Evolutionary conservation across 192 early-diverging fungal genomes (phyloP).

Genomic region (Mortierella hygrophila): DNA sequence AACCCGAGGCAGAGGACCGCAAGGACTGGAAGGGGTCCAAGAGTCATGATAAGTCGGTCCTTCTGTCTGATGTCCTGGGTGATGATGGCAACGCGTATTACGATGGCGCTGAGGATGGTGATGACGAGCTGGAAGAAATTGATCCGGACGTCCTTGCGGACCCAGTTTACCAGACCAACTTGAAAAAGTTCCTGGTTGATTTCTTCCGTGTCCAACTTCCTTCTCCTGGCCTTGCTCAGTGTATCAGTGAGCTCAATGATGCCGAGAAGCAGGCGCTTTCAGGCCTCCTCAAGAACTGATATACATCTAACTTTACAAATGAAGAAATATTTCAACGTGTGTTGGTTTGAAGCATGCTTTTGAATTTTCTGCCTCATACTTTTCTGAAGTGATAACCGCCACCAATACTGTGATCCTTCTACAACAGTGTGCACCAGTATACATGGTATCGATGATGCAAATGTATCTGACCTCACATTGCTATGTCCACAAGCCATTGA

Average conservation of each 20-base stretch:
- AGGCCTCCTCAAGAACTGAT: neutral
- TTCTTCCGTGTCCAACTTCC: conserved; percentile 60
- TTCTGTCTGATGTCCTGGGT: conserved; percentile 38
- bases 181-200: conserved; percentile 68
- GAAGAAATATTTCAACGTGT: too few relatives aligned
- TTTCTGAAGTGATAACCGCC: too few relatives aligned
- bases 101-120: conserved; percentile 49
- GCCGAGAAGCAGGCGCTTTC: conserved; percentile 8
- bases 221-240: conserved; percentile 14
- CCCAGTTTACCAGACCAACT: conserved; percentile 71
- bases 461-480: too few relatives aligned
- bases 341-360: too few relatives aligned
- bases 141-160: conserved; percentile 69
- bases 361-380: too few relatives aligned
- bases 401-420: too few relatives aligned
- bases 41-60: neutral
- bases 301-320: too few relatives aligned
- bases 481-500: too few relatives aligned
- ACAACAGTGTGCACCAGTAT: too few relatives aligned
- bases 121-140: conserved; percentile 64
- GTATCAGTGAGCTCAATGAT: conserved; percentile 23
- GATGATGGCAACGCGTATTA: conserved; percentile 23
- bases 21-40: neutral
- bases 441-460: too few relatives aligned
- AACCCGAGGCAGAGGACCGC: conserved; percentile 20